Conservation (phyloP, 345 rosid genomes). For the Pelargonium nanum region DNA sequence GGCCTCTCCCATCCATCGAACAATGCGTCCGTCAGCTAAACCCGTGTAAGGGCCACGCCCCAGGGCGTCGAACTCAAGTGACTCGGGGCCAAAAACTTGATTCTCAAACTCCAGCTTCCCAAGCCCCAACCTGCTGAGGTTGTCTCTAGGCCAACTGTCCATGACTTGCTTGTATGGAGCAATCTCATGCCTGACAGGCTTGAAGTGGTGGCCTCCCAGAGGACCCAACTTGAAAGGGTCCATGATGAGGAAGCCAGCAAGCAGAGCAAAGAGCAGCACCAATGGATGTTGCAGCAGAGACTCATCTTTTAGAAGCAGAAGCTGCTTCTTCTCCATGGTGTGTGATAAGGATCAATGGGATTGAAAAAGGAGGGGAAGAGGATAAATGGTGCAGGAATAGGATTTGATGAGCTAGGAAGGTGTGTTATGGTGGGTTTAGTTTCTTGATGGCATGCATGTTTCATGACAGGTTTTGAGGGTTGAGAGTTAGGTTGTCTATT, state of each 20-base stretch:
- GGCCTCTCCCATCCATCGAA: slow-evolving; percentile 89
- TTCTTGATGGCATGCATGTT: background rate
- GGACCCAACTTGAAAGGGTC: slow-evolving; percentile 81
- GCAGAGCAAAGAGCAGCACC: slow-evolving; percentile 34
- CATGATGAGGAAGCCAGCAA: slow-evolving; percentile 45
- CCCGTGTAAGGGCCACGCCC: slow-evolving; percentile 94
- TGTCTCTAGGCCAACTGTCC: slow-evolving; percentile 78
- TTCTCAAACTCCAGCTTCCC: slow-evolving; percentile 74
- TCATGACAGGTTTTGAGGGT: background rate
- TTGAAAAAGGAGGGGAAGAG: background rate
- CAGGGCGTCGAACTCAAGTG: slow-evolving; percentile 65
- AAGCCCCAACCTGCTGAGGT: slow-evolving; percentile 38
- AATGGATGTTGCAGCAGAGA: slow-evolving; percentile 38
- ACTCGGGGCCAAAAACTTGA: slow-evolving; percentile 84
- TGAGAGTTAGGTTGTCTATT: background rate
- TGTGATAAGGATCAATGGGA: background rate
- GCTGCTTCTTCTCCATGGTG: slow-evolving; percentile 46
- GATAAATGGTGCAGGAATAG: background rate
- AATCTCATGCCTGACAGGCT: slow-evolving; percentile 73
- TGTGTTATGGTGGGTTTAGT: background rate
- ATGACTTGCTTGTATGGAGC: slow-evolving; percentile 85
- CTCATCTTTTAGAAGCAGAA: slow-evolving; percentile 19
- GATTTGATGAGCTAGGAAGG: background rate
- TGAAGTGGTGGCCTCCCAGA: slow-evolving; percentile 56
- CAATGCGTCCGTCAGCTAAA: slow-evolving; percentile 79